Conservation (phyloP, 2,329 filamentous ascomycete species). For the Macrophomina pseudophaseolina region DNA sequence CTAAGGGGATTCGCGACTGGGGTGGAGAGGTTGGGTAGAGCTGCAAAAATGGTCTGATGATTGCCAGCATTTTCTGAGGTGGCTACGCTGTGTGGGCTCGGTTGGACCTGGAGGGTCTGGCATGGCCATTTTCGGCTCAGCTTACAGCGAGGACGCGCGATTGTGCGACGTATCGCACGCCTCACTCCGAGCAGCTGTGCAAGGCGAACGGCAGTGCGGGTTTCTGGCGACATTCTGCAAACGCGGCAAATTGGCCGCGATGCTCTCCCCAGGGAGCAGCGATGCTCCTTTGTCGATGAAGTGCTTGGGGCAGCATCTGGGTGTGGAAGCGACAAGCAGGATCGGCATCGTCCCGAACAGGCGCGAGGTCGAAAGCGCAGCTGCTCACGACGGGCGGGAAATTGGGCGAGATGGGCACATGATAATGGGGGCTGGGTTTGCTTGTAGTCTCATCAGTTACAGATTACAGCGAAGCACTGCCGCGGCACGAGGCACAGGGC, state of each 20-base stretch:
- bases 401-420: too few species aligned
- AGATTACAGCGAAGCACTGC: not conserved
- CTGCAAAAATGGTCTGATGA: constrained; percentile 18
- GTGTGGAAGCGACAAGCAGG: too few species aligned
- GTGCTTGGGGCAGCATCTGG: too few species aligned
- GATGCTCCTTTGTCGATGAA: too few species aligned
- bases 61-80: not conserved
- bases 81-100: not conserved
- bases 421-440: not conserved
- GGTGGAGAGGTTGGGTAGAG: constrained; percentile 4
- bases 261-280: not conserved
- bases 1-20: constrained; percentile 11
- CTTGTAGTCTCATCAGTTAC: not conserved
- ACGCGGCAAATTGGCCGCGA: too few species aligned
- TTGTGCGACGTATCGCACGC: constrained; percentile 19
- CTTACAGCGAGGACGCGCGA: constrained; percentile 16
- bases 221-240: not conserved
- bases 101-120: constrained; percentile 9
- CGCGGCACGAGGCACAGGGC: not conserved
- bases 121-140: constrained; percentile 16
- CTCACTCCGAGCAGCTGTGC: not conserved
- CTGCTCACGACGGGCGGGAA: too few species aligned
- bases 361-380: too few species aligned
- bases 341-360: too few species aligned
- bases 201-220: not conserved